These are phyloP conservation scores for Saccharomyces kudriavzevii DNA, from an alignment of 805 yeast genomes.

Conservation along the genomic window DNA sequence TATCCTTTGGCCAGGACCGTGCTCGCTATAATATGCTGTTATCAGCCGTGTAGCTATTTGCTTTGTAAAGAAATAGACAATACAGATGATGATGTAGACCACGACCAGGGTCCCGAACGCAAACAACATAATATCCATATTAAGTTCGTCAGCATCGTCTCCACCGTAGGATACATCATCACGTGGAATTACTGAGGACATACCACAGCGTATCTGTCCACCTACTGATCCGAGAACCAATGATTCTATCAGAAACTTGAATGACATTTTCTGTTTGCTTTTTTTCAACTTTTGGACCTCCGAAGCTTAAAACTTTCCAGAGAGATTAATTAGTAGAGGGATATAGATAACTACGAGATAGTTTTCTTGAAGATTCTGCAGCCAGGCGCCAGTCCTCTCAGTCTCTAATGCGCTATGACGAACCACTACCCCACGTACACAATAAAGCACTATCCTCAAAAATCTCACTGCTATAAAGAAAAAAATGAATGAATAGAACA, in stretches of 20 bases:
- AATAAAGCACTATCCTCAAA: not conserved
- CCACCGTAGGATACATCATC: constrained; percentile 2
- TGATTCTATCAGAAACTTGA: not conserved
- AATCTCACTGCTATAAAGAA: not conserved
- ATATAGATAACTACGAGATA: not conserved
- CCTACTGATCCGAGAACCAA: not conserved
- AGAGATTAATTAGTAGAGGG: not conserved
- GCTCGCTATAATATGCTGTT: constrained; percentile 5
- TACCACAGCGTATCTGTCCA: not conserved
- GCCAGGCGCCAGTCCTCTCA: not conserved
- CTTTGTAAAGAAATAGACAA: constrained; percentile 11
- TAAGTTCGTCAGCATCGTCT: constrained; percentile 16
- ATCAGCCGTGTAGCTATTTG: constrained; percentile 10
- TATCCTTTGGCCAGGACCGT: constrained; percentile 4
- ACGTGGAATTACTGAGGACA: not conserved
- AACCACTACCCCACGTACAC: not conserved
- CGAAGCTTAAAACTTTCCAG: not conserved
- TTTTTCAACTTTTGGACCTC: not conserved
- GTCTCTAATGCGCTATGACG: not conserved
- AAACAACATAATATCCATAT: constrained; percentile 19
- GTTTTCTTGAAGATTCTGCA: not conserved
- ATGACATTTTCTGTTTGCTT: not conserved
- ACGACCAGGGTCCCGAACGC: constrained; percentile 17
- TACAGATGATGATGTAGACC: constrained; percentile 12
- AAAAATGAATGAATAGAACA: not conserved